Percentiles rank a stretch among this genome's conserved stretches.
Evolutionary conservation across 2,329 filamentous ascomycete species (phyloP).

Genomic region (Neonectria neomacrospora): DNA sequence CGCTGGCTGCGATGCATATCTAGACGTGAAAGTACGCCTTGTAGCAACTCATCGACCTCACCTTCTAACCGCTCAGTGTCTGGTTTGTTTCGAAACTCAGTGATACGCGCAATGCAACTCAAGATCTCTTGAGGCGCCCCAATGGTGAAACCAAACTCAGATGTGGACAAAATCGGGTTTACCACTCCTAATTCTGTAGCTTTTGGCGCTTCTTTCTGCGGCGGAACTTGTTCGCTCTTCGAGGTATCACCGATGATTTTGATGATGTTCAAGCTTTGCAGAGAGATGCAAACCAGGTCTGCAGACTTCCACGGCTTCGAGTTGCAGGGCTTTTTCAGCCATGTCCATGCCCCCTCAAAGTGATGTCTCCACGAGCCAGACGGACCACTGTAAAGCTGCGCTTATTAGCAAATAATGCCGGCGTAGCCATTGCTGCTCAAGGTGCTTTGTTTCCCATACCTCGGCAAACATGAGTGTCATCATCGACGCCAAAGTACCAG

Average conservation of each 20-base stretch:
- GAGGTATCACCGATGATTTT: slow-evolving; percentile 13
- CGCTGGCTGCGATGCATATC: neutral
- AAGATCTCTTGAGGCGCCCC: slow-evolving; percentile 9
- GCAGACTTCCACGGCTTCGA: slow-evolving; percentile 8
- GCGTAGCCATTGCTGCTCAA: too few relatives aligned
- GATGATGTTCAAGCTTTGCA: slow-evolving; percentile 16
- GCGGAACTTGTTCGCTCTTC: neutral
- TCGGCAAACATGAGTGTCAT: slow-evolving; percentile 20
- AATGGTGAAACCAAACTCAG: slow-evolving; percentile 16
- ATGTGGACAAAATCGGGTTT: neutral
- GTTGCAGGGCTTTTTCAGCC: neutral
- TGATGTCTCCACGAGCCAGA: slow-evolving; percentile 13
- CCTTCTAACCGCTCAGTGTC: neutral
- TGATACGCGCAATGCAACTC: slow-evolving; percentile 11
- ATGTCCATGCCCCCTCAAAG: slow-evolving; percentile 16
- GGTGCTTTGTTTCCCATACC: neutral
- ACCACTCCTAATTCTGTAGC: neutral
- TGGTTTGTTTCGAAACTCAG: slow-evolving; percentile 1
- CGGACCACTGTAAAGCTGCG: slow-evolving; percentile 4
- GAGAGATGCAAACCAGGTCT: slow-evolving; percentile 1
- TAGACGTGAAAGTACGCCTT: neutral
- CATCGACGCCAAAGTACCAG: slow-evolving; percentile 11
- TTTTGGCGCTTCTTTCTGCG: neutral
- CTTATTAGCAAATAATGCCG: neutral
- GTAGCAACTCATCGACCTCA: neutral